A percentile compares a stretch with the other conserved stretches of the same genome.
phyloP scores from a whole-genome alignment of 139 green algal species.

The Chlamydomonas schloesseri region DNA sequence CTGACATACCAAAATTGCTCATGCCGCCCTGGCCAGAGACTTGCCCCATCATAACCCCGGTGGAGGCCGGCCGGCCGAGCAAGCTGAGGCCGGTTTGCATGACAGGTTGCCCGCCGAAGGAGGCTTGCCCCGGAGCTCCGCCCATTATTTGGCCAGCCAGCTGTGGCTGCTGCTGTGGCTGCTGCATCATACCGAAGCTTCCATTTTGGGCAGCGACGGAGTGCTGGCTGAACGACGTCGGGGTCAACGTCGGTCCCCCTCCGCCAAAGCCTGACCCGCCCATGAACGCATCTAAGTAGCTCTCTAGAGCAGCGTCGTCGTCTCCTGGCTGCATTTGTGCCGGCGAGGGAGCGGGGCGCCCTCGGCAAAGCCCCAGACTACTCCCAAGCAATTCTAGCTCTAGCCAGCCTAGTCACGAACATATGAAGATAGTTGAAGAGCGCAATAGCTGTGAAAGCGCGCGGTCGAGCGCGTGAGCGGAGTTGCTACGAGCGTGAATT shows the following conservation, averaged over 20 bases:
- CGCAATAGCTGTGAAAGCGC: too few relatives aligned
- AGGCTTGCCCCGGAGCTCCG: not conserved
- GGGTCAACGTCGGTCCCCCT: too few relatives aligned
- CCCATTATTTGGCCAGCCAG: not conserved
- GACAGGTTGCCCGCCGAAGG: not conserved
- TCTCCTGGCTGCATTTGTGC: not conserved
- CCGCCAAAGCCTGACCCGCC: not conserved
- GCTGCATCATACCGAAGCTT: not conserved
- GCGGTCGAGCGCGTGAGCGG: too few relatives aligned
- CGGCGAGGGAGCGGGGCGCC: not conserved
- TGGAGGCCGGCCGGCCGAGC: not conserved
- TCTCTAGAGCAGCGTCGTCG: constrained; percentile 21
- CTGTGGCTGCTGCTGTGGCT: not conserved
- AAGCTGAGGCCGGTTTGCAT: not conserved
- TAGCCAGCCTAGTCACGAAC: too few relatives aligned
- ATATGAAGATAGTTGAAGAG: too few relatives aligned
- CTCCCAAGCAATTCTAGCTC: too few relatives aligned
- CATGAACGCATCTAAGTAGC: constrained; percentile 20
- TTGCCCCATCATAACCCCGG: not conserved
- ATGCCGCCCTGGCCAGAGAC: too few relatives aligned
- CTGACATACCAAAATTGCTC: not conserved
- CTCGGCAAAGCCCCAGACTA: not conserved
- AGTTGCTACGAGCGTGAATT: too few relatives aligned
- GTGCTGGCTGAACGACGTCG: too few relatives aligned
- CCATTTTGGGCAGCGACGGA: not conserved